Percentiles rank a stretch among this genome's conserved stretches.
Conservation (phyloP, 2,329 filamentous ascomycete species). For the Tolypocladium cylindrosporum region DNA sequence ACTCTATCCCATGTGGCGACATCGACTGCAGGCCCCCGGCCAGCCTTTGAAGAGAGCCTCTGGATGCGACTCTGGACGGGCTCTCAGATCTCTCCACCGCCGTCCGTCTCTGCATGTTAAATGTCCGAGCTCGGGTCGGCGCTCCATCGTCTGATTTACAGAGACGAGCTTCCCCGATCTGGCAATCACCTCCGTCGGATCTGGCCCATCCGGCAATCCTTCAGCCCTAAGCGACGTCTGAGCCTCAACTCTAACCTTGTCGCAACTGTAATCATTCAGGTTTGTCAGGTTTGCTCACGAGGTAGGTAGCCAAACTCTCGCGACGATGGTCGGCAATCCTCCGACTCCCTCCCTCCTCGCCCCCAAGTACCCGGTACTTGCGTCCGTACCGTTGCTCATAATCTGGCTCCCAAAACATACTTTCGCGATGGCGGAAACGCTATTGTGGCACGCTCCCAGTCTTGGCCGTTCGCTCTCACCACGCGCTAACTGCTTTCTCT, state of each 20-base stretch:
- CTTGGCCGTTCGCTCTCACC: background rate
- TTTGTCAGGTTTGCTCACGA: too few species aligned
- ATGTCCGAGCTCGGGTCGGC: background rate
- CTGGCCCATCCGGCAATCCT: background rate
- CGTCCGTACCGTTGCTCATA: background rate
- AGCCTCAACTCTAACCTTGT: background rate
- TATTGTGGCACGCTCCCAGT: background rate
- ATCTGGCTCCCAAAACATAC: background rate
- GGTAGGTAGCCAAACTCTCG: background rate
- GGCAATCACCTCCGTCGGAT: background rate
- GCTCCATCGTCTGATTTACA: background rate
- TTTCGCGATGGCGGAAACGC: background rate
- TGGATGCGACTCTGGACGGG: background rate
- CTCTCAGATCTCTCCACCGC: background rate
- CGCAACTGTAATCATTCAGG: background rate
- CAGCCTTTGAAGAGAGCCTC: rapidly evolving
- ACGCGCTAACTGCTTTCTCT: background rate
- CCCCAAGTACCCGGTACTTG: background rate
- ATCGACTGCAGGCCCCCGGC: background rate
- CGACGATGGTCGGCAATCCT: background rate
- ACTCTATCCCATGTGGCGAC: background rate
- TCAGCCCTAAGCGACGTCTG: background rate
- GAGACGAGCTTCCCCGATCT: background rate
- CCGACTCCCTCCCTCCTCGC: background rate
- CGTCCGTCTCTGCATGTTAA: background rate